A percentile compares a stretch with the other conserved stretches of the same genome.
phyloP scores from a whole-genome alignment of 2,329 filamentous ascomycete species.

The Tolypocladium cylindrosporum region DNA sequence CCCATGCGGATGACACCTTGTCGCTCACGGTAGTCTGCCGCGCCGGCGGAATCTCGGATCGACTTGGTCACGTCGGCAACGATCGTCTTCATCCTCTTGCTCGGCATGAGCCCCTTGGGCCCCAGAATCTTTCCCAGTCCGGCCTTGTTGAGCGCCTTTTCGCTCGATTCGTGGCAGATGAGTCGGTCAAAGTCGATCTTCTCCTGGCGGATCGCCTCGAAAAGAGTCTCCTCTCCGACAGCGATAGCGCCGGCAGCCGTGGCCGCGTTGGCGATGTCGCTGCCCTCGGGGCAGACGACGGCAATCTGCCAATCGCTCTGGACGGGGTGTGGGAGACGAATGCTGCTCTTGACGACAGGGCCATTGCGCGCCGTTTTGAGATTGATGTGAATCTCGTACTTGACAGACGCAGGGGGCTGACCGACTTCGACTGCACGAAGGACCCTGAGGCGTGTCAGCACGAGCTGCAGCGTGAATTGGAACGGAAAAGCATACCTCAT shows the following conservation, averaged over 20 bases:
- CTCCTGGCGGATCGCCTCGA: conserved; percentile 64
- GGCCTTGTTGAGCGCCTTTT: conserved; percentile 72
- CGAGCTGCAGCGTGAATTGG: background rate
- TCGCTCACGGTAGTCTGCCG: conserved; percentile 78
- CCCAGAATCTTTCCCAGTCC: conserved; percentile 73
- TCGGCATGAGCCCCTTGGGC: conserved; percentile 89
- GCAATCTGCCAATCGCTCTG: conserved; percentile 82
- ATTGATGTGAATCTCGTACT: conserved; percentile 84
- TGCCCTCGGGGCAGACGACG: conserved; percentile 81
- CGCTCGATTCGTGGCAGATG: conserved; percentile 72
- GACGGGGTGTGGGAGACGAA: conserved; percentile 82
- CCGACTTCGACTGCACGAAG: conserved; percentile 90
- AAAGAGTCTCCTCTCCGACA: conserved; percentile 78
- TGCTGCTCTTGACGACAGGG: conserved; percentile 74
- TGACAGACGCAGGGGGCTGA: conserved; percentile 57
- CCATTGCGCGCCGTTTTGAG: conserved; percentile 78
- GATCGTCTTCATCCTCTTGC: conserved; percentile 76
- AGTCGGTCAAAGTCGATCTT: conserved; percentile 81
- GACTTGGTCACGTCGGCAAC: conserved; percentile 67
- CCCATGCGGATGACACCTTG: conserved; percentile 77
- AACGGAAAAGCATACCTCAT: conserved; percentile 55
- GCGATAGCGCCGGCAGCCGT: conserved; percentile 67
- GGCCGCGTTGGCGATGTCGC: conserved; percentile 63
- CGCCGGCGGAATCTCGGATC: conserved; percentile 75
- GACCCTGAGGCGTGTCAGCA: conserved; percentile 47